Conservation (phyloP, 108 stramenopile species). For the Skeletonema costatum region DNA sequence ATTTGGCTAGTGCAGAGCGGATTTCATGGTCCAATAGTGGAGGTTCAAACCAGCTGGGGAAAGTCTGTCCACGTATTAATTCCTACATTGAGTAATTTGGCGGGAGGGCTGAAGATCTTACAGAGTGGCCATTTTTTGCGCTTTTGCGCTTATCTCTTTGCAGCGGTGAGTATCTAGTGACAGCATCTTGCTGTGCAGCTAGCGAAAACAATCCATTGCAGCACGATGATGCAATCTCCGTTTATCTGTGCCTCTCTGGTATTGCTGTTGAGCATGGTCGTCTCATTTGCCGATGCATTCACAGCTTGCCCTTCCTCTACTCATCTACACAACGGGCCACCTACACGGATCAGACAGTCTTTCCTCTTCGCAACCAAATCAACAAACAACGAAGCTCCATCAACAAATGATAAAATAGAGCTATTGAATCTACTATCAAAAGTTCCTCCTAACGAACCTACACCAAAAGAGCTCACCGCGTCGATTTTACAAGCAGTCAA, state of each 20-base stretch:
- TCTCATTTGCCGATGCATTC: neutral
- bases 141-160: too few species aligned
- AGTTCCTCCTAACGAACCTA: constrained; percentile 51
- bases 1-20: neutral
- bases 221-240: neutral
- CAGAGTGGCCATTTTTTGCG: too few species aligned
- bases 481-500: constrained; percentile 57
- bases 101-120: too few species aligned
- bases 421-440: constrained; percentile 16
- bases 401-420: constrained; percentile 2
- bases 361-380: constrained; percentile 7
- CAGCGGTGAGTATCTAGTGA: too few species aligned
- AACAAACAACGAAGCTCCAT: neutral
- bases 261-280: neutral
- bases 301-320: neutral
- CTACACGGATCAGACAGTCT: neutral
- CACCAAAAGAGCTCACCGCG: constrained; percentile 49
- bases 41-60: neutral
- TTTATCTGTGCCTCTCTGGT: neutral
- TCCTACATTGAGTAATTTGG: neutral
- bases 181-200: too few species aligned
- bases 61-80: neutral
- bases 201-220: too few species aligned
- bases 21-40: neutral
- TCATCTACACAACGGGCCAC: neutral